A percentile compares a stretch with the other conserved stretches of the same genome.
These are phyloP conservation scores for Arabis hirsuta DNA, from an alignment of 345 rosid species.

Conservation along the genomic window DNA sequence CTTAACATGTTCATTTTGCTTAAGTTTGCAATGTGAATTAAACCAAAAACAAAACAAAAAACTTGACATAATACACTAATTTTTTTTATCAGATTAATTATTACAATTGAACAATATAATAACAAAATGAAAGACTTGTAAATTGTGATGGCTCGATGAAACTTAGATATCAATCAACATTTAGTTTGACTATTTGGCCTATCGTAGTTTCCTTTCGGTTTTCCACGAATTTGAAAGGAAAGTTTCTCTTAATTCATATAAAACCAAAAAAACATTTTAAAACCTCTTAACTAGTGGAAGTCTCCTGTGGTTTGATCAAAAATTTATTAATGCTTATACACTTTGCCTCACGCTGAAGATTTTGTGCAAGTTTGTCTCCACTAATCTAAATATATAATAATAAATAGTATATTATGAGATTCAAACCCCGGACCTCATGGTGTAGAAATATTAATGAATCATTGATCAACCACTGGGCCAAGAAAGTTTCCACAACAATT, in stretches of 20 bases:
- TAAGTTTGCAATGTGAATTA: neutral
- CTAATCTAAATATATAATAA: no score
- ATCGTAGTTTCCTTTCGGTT: constrained; percentile 8
- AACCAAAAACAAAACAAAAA: neutral
- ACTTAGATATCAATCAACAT: constrained; percentile 31
- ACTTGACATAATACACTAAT: neutral
- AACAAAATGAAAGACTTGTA: constrained; percentile 10
- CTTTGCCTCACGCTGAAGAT: no score
- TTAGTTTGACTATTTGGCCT: constrained; percentile 40
- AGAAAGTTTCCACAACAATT: no score
- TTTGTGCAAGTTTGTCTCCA: no score
- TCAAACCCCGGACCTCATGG: no score
- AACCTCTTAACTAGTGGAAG: no score
- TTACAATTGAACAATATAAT: neutral
- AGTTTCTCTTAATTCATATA: neutral
- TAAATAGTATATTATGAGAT: no score
- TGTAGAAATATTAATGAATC: no score
- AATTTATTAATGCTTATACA: no score
- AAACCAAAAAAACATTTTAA: neutral
- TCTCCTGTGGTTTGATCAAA: no score
- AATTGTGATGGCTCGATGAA: constrained; percentile 29
- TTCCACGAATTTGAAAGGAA: constrained; percentile 32
- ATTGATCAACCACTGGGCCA: no score
- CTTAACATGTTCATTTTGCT: constrained; percentile 3
- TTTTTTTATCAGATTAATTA: neutral